These are phyloP conservation scores for Myotisia sp. DNA, from an alignment of 2,329 filamentous ascomycete genomes.

Conservation along the genomic window DNA sequence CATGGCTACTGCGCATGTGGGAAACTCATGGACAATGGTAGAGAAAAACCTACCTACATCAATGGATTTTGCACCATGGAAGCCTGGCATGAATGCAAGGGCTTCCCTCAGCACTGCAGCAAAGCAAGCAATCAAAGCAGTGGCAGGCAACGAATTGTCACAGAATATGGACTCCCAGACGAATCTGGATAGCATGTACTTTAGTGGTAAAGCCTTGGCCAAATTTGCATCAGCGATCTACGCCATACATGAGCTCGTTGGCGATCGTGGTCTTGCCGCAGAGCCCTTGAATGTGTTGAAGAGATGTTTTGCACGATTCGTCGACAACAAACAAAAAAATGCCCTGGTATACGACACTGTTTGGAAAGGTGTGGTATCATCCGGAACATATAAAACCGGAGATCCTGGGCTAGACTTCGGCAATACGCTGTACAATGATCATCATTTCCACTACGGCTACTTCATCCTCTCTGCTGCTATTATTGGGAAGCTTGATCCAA, in stretches of 20 bases:
- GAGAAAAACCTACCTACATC: constrained; percentile 57
- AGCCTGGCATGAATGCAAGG: constrained; percentile 32
- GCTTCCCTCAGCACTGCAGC: constrained; percentile 33
- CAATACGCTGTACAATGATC: constrained; percentile 60
- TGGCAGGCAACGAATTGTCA: constrained; percentile 57
- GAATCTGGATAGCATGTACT: constrained; percentile 80
- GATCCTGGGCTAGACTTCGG: constrained; percentile 70
- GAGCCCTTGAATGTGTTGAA: constrained; percentile 50
- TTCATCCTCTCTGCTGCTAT: constrained; percentile 77
- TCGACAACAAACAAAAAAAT: constrained; percentile 51
- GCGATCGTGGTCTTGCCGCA: constrained; percentile 43
- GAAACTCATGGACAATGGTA: constrained; percentile 61
- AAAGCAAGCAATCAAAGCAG: constrained; percentile 44
- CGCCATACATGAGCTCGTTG: constrained; percentile 48
- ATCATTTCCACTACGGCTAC: constrained; percentile 60
- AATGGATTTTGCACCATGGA: constrained; percentile 72
- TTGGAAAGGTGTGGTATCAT: constrained; percentile 73
- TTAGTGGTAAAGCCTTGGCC: constrained; percentile 68
- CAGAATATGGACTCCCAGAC: constrained; percentile 62
- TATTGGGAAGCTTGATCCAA: constrained; percentile 62
- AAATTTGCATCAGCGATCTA: constrained; percentile 62
- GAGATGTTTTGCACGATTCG: constrained; percentile 50
- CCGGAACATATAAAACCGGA: constrained; percentile 54
- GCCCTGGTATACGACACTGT: constrained; percentile 42
- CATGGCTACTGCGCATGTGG: constrained; percentile 55